phyloP scores from a whole-genome alignment of 352 stramenopile species.

The Globisporangium solare region DNA sequence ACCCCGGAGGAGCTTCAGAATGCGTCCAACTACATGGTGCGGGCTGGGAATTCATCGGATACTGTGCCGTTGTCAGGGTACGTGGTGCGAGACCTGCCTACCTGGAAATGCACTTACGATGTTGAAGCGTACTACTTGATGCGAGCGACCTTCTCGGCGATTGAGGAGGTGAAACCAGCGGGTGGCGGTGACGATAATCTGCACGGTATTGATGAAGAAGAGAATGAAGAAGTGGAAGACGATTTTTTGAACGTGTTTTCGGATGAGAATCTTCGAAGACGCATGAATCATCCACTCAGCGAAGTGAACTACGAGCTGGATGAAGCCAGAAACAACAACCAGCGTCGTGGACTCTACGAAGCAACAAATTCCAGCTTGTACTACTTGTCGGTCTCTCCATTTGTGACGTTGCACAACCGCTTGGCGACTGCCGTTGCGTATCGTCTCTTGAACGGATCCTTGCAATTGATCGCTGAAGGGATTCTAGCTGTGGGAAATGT shows the following conservation, averaged over 20 bases:
- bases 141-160: conserved; percentile 71
- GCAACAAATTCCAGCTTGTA: conserved; percentile 84
- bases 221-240: conserved; percentile 66
- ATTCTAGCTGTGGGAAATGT: conserved; percentile 81
- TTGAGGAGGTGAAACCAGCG: conserved; percentile 34
- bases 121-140: conserved; percentile 87
- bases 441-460: conserved; percentile 71
- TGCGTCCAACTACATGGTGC: conserved; percentile 26
- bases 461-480: conserved; percentile 83
- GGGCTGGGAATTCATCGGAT: conserved; percentile 25
- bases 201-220: conserved; percentile 45
- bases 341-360: conserved; percentile 76
- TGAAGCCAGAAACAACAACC: conserved; percentile 67
- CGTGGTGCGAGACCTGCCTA: conserved; percentile 77
- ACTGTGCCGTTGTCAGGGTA: conserved; percentile 63
- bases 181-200: conserved; percentile 21
- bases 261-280: conserved; percentile 36
- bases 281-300: conserved; percentile 50
- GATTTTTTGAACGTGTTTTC: conserved; percentile 79
- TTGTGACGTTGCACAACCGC: conserved; percentile 80
- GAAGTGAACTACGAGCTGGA: conserved; percentile 80
- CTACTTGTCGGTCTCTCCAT: conserved; percentile 78
- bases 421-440: conserved; percentile 81
- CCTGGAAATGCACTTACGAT: conserved; percentile 87
- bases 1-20: conserved; percentile 63